Conservation (phyloP, 192 early-diverging fungal species). For the Linderina pennispora region DNA sequence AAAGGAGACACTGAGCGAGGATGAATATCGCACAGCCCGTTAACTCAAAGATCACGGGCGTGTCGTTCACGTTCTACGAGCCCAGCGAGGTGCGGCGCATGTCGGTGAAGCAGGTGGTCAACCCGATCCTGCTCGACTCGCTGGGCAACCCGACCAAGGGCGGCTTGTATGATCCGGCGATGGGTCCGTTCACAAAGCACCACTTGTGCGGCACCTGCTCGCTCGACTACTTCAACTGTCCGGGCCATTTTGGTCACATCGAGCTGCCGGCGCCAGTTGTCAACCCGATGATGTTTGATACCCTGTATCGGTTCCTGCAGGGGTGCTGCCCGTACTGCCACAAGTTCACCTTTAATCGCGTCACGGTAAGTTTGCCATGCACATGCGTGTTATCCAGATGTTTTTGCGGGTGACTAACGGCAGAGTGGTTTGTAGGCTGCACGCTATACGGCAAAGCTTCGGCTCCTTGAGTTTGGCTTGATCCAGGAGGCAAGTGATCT, state of each 20-base stretch:
- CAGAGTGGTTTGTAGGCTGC: constrained; percentile 17
- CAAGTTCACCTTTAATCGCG: constrained; percentile 54
- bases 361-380: constrained; percentile 20
- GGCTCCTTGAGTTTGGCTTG: constrained; percentile 80
- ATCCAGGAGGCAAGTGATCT: constrained; percentile 78
- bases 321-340: constrained; percentile 90
- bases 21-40: constrained; percentile 88
- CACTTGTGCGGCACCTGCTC: constrained; percentile 81
- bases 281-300: constrained; percentile 93
- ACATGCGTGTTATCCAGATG: not conserved
- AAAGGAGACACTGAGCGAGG: too few species aligned
- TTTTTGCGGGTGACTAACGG: not conserved
- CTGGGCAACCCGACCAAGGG: constrained; percentile 83
- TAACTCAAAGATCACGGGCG: constrained; percentile 71
- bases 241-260: constrained; percentile 97
- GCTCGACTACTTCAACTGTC: constrained; percentile 75
- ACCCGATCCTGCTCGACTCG: constrained; percentile 81
- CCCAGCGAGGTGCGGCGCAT: constrained; percentile 83
- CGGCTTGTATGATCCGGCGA: constrained; percentile 89
- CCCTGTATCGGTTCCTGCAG: constrained; percentile 82
- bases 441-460: constrained; percentile 69
- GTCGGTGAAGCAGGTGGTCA: constrained; percentile 91
- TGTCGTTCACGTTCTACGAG: constrained; percentile 89
- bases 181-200: constrained; percentile 86
- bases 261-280: constrained; percentile 81